Base-by-base conservation (phyloP, 495 filamentous ascomycete species). In the Cladorrhinum samala region DNA sequence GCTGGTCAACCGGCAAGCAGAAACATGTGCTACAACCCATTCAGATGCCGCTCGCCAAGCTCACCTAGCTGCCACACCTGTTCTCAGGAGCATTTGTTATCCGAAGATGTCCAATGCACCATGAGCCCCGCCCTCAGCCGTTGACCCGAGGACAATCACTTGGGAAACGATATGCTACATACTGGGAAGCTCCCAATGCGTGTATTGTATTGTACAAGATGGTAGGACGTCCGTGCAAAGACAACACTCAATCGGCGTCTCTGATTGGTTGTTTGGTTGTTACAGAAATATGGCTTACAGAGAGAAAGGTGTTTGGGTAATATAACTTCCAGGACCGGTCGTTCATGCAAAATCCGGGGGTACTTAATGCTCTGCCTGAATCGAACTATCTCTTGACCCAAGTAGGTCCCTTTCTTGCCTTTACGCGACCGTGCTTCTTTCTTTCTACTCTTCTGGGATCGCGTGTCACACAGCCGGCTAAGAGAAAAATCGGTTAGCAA, bases 401-500 rank as follows among this genome's bases (percentile, higher is more conserved):
- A 57, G 94, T 78, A 50, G 91, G 94, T 85, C 89, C 93, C 81
- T 99, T 99, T 72, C 93, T 86, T 39, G 93, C 92, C 77, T 97
- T 97, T 69, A 95, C 68, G 58, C 88, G 85, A 59, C 93, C 93
- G 20, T 90, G 82, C 82, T 99, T 99, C 86, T 99, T 99, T 62
- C 93, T 90, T 74, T 99, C 93, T 54, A 97, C 94, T 49, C 76
- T 83, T 68, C 91, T 87, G 38, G 87, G 81, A 80, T 99, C 91
- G 58, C 95, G 85, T 47, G 91, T 95, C 53, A 97, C 80, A 66
- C 83, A 87, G 50, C 93, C 93, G 66, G 92, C 94, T 98, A 61
- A 59, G 53, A 46, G 46, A 53, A 21, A 54, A 17, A 57, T 53
- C 46, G 27, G 53, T 67, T 36, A 67, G 64, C 57, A 55, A 11